Evolutionary conservation across 345 rosid genomes (phyloP), one percentile per base, ranked within the genome.

Genomic region (Dipteronia sinensis): DNA sequence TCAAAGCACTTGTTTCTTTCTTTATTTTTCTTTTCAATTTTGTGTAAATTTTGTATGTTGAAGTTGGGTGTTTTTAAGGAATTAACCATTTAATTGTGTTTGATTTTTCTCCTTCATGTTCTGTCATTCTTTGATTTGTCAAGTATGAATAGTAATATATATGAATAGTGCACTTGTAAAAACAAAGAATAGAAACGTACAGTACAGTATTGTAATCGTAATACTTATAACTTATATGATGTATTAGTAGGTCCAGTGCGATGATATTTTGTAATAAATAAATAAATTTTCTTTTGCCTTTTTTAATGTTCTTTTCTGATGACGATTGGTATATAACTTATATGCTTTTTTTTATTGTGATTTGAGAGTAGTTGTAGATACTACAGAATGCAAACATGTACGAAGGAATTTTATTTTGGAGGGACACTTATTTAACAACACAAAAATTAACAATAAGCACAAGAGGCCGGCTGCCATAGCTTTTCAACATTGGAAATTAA

Each of bases 51-150:
- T 40, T 67, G 27, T 20, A 0, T 10, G 34, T 22, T 16, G 19
- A 31, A 29, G 7, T 61, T 25, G 17, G 23, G 65, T 27, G 17
- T 15, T 11, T 13, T 10, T 65, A 2, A 1, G 7, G 38, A 5
- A 31, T 65, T 6, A 15, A 12, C 15, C 19, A 27, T 27, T 65
- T 27, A 16, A 25, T 59, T 13, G 17, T 65, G 46, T 27, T 65
- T 31, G 69, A 29, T 29, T 31, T 17, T 27, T 65, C 69, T 65
- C 69, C 40, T 65, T 65, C 27, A 62, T 27, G 44, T 65, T 65
- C 69, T 15, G 16, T 31, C 16, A 65, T 65, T 65, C 69, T 65
- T 31, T 65, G 40, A 65, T 27, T 13, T 31, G 64, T 59, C 23
- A 58, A 25, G 7, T 65, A 19, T n/a, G 64, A 7, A 6, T 59